A percentile compares a stretch with the other conserved stretches of the same genome.
Evolutionary conservation across 192 early-diverging fungal species (phyloP).

Genomic region (Coemansia sp.): DNA sequence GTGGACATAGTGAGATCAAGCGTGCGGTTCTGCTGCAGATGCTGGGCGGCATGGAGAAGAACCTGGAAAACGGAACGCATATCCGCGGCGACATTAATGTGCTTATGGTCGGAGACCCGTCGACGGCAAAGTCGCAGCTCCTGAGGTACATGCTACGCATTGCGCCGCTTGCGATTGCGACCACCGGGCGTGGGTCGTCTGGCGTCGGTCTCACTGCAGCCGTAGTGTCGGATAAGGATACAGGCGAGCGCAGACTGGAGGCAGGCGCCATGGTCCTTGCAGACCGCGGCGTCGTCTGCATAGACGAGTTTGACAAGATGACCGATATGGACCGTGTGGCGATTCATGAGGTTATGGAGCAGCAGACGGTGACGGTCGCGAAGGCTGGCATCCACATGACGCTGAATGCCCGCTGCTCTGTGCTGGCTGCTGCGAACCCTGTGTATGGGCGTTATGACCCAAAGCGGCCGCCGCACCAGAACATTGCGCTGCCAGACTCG

Average conservation of each 20-base stretch:
- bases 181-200: conserved; percentile 93
- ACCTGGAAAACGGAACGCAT: conserved; percentile 91
- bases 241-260: conserved; percentile 89
- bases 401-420: conserved; percentile 93
- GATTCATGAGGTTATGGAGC: conserved; percentile 99
- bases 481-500: conserved; percentile 95
- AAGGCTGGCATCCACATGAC: conserved; percentile 99
- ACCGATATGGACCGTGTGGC: conserved; percentile 94
- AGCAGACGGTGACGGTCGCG: conserved; percentile 96
- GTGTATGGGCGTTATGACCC: conserved; percentile 87
- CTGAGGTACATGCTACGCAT: conserved; percentile 93
- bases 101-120: conserved; percentile 97
- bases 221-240: conserved; percentile 92
- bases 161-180: conserved; percentile 94
- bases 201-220: conserved; percentile 98
- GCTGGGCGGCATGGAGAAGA: conserved; percentile 92
- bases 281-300: conserved; percentile 95
- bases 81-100: conserved; percentile 98
- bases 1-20: conserved; percentile 93
- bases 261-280: conserved; percentile 99
- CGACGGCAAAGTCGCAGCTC: conserved; percentile 98
- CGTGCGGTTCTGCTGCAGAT: conserved; percentile 88
- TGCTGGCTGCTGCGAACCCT: conserved; percentile 97
- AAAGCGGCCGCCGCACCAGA: conserved; percentile 82
- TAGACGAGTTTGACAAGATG: conserved; percentile 99